Percentiles rank a stretch among this genome's conserved stretches.
phyloP scores from a whole-genome alignment of 106 monocot species.

The Triglochin maritima region DNA sequence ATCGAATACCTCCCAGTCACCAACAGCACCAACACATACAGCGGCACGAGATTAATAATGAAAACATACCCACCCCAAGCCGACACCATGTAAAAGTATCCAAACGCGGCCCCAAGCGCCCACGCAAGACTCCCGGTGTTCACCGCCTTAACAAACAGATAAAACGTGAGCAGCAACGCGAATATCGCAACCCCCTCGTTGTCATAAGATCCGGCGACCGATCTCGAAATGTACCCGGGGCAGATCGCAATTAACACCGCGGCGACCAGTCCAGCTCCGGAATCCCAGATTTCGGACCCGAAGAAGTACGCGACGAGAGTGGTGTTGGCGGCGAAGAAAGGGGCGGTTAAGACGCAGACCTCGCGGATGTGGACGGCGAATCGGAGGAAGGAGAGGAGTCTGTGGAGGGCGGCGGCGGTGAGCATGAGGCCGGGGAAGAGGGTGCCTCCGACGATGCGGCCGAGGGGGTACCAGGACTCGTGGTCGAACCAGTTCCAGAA shows the following conservation, averaged over 20 bases:
- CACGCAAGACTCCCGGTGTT: constrained; percentile 23
- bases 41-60: constrained; percentile 23
- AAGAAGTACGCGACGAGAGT: constrained; percentile 25
- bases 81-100: constrained; percentile 29
- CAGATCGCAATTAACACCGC: constrained; percentile 22
- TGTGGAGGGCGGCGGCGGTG: constrained; percentile 21
- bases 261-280: constrained; percentile 21
- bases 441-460: constrained; percentile 21
- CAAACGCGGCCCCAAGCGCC: constrained; percentile 17
- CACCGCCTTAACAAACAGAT: constrained; percentile 26
- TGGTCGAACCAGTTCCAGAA: constrained; percentile 32
- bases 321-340: constrained; percentile 23
- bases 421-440: constrained; percentile 29
- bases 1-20: constrained; percentile 24
- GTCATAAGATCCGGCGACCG: constrained; percentile 25
- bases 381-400: constrained; percentile 14
- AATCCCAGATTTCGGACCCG: constrained; percentile 26
- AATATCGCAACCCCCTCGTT: constrained; percentile 30
- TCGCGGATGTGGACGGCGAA: constrained; percentile 22
- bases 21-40: constrained; percentile 22
- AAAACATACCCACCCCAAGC: constrained; percentile 30
- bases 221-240: constrained; percentile 27
- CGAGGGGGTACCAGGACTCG: constrained; percentile 30
- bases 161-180: constrained; percentile 23
- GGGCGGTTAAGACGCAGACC: constrained; percentile 25